A percentile compares a stretch with the other conserved stretches of the same genome.
Conservation (phyloP, 805 yeast genomes). For the Candida bentonensis region DNA sequence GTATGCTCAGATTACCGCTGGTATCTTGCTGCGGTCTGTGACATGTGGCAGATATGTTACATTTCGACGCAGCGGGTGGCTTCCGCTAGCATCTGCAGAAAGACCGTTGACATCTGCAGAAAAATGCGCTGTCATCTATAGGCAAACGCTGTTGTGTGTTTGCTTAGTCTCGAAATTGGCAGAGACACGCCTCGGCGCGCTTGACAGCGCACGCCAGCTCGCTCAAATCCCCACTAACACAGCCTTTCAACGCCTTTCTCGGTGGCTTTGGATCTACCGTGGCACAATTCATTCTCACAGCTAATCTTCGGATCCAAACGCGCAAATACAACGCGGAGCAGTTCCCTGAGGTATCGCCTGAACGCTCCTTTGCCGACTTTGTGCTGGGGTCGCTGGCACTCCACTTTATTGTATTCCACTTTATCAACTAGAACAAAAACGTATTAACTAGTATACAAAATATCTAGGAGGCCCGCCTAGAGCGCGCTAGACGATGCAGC, state of each 20-base stretch:
- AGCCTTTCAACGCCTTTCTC: slow-evolving; percentile 91
- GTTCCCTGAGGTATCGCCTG: slow-evolving; percentile 33
- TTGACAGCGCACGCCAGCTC: too few relatives aligned
- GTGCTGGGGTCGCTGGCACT: slow-evolving; percentile 73
- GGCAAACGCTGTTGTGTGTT: too few relatives aligned
- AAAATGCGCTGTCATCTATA: too few relatives aligned
- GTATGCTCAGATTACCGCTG: too few relatives aligned
- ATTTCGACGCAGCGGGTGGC: too few relatives aligned
- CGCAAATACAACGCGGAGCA: slow-evolving; percentile 24
- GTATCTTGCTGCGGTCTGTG: too few relatives aligned
- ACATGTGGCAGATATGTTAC: too few relatives aligned
- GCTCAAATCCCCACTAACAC: background rate
- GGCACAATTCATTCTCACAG: slow-evolving; percentile 85
- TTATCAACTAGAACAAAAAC: slow-evolving; percentile 47
- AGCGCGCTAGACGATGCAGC: slow-evolving; percentile 2
- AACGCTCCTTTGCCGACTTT: slow-evolving; percentile 76
- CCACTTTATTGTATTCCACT: slow-evolving; percentile 82
- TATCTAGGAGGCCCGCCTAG: background rate
- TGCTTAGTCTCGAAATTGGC: too few relatives aligned
- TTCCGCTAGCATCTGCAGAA: too few relatives aligned
- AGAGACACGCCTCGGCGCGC: too few relatives aligned
- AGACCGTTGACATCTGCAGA: too few relatives aligned
- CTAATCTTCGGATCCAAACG: slow-evolving; percentile 56
- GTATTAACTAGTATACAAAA: background rate
- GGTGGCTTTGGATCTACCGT: slow-evolving; percentile 89